Conservation (phyloP, 345 rosid genomes). For the Salix brachista region DNA sequence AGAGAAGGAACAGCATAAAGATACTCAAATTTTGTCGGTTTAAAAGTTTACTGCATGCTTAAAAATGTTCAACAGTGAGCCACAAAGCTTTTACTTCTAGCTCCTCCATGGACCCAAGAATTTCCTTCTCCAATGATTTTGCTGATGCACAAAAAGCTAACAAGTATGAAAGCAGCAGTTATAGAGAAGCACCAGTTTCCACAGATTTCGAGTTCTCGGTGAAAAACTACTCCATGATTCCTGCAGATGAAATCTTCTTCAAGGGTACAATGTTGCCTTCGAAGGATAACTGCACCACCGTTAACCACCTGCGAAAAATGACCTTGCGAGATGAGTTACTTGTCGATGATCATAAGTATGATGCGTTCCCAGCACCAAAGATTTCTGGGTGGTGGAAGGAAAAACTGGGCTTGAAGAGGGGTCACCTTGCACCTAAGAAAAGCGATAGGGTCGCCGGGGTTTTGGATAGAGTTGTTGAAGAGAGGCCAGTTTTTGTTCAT, state of each 20-base stretch:
- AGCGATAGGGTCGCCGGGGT: constrained; percentile 18
- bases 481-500: constrained; percentile 18
- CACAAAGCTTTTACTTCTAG: constrained; percentile 20
- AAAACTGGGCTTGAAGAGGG: constrained; percentile 39
- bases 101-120: constrained; percentile 67
- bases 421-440: constrained; percentile 19
- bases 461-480: constrained; percentile 41
- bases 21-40: neutral
- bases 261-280: constrained; percentile 65
- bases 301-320: constrained; percentile 34
- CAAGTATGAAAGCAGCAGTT: constrained; percentile 37
- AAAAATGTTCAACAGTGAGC: constrained; percentile 47
- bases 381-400: constrained; percentile 56
- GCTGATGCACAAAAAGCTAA: constrained; percentile 40
- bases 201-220: constrained; percentile 74
- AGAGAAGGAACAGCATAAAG: constrained; percentile 10
- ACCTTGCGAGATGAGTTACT: constrained; percentile 64
- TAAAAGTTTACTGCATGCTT: constrained; percentile 30
- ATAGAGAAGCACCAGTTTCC: constrained; percentile 83
- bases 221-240: constrained; percentile 44
- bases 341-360: constrained; percentile 39
- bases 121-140: constrained; percentile 87
- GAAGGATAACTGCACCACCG: constrained; percentile 34
- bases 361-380: constrained; percentile 27
- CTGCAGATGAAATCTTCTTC: constrained; percentile 79